Conservation (phyloP, 768 basidiomycete genomes). For the Leccinellum rugosiceps region DNA sequence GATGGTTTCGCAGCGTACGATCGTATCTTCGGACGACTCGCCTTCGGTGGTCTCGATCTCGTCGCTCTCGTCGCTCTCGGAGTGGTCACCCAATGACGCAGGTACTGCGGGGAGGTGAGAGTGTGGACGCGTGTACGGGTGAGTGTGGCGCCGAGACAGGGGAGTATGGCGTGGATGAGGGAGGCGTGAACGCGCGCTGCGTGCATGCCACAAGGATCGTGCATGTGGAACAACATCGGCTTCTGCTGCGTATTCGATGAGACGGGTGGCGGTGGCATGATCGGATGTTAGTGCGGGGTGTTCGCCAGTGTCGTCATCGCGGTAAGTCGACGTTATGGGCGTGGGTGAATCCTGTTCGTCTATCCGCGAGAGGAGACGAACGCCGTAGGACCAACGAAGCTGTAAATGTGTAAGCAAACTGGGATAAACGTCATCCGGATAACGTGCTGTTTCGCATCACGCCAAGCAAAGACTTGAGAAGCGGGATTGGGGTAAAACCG, state of each 20-base stretch:
- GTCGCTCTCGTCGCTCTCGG: conserved; percentile 20
- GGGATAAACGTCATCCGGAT: background rate
- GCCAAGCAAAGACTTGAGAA: background rate
- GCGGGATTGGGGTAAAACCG: background rate
- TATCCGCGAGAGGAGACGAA: conserved; percentile 69
- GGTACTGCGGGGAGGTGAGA: conserved; percentile 23
- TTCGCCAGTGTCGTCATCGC: conserved; percentile 7
- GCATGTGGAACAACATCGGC: background rate
- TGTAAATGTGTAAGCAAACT: conserved; percentile 24
- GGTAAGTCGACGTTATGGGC: conserved; percentile 2
- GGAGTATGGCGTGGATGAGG: background rate
- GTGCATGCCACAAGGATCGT: background rate
- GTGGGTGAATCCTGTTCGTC: conserved; percentile 8
- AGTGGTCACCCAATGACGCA: conserved; percentile 22
- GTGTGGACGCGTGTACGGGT: background rate
- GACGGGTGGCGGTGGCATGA: background rate
- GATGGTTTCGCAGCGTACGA: conserved; percentile 5
- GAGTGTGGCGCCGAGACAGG: background rate
- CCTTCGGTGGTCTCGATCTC: conserved; percentile 13
- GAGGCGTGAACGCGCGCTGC: background rate
- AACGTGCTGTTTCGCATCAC: background rate
- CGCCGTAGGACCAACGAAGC: conserved; percentile 93
- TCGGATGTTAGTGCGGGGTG: background rate
- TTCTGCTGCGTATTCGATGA: conserved; percentile 13
- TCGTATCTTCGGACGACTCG: conserved; percentile 24